Conservation (phyloP, 129 eudicot species). For the Rutidosis leptorrhynchoides region DNA sequence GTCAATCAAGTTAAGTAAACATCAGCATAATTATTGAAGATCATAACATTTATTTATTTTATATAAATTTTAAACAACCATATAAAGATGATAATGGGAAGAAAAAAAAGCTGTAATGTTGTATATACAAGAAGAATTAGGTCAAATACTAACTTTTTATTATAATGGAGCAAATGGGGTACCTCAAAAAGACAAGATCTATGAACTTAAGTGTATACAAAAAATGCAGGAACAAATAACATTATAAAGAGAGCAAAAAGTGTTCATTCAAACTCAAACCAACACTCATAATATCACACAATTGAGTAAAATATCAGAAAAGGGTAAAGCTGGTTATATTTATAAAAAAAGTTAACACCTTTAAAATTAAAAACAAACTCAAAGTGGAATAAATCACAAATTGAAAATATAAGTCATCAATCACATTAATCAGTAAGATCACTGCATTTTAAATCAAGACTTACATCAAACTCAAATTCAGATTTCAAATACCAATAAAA, state of each 20-base stretch:
- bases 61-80: slow-evolving; percentile 9
- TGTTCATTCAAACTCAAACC: slow-evolving; percentile 9
- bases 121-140: background rate
- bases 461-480: background rate
- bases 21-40: background rate
- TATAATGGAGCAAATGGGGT: slow-evolving; percentile 21
- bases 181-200: slow-evolving; percentile 32
- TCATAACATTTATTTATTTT: background rate
- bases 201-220: slow-evolving; percentile 6
- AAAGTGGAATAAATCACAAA: background rate
- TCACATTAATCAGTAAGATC: slow-evolving; percentile 16
- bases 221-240: slow-evolving; percentile 10
- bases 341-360: slow-evolving; percentile 6
- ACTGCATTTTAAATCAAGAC: background rate
- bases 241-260: slow-evolving; percentile 27
- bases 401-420: slow-evolving; percentile 1
- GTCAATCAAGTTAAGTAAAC: background rate
- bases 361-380: background rate
- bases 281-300: background rate
- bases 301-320: slow-evolving; percentile 24
- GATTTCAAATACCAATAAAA: background rate
- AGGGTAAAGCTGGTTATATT: slow-evolving; percentile 1
- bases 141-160: slow-evolving; percentile 11
- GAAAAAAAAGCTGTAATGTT: background rate
- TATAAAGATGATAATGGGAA: background rate